Evolutionary conservation across 2,329 filamentous ascomycete genomes (phyloP).

Genomic region (Trichoderma atrobrunneum): DNA sequence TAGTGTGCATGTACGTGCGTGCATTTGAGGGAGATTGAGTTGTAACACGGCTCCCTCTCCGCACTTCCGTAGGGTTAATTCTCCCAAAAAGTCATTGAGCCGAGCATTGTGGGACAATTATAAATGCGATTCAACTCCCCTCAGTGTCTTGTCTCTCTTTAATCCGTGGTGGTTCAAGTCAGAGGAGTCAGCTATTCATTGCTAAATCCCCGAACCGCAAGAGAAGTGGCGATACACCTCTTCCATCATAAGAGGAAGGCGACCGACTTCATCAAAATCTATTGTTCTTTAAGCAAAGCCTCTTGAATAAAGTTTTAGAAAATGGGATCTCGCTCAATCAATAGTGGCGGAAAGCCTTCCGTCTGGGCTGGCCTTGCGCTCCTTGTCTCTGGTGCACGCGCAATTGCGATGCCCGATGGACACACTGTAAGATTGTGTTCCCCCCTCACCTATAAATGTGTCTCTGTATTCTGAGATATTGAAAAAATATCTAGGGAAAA

Average conservation of each 20-base stretch:
- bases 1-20: background rate
- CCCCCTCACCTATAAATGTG: background rate
- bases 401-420: constrained; percentile 16
- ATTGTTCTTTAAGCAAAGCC: background rate
- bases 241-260: background rate
- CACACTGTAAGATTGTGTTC: background rate
- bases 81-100: background rate
- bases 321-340: background rate
- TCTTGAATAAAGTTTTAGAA: background rate
- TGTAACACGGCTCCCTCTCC: background rate
- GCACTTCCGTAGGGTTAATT: background rate
- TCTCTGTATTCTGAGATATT: background rate
- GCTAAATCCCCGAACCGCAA: background rate
- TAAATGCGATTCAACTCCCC: background rate
- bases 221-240: background rate
- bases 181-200: background rate
- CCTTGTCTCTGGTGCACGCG: background rate
- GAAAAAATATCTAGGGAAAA: constrained; percentile 13
- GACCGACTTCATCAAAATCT: background rate
- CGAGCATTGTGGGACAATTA: background rate
- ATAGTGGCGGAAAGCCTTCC: background rate
- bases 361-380: background rate
- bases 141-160: background rate
- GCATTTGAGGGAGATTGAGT: background rate
- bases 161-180: background rate